These are phyloP conservation scores for Acacia melanoxylon DNA, from an alignment of 306 rosid genomes.

Conservation along the genomic window DNA sequence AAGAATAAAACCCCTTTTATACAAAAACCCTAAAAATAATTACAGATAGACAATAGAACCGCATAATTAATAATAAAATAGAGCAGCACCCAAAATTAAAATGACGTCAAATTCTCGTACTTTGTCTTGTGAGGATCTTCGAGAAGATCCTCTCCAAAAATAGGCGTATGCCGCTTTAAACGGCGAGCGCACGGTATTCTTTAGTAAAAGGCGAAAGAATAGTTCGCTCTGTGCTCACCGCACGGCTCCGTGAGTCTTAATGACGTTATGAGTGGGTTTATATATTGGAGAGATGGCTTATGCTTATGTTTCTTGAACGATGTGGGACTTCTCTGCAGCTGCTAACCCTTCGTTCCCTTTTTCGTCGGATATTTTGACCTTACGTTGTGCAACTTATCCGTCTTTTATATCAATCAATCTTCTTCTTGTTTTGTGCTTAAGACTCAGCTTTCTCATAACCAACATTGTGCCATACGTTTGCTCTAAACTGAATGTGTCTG, in stretches of 20 bases:
- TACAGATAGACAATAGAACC: too few relatives aligned
- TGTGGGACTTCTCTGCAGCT: not conserved
- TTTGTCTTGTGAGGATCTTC: too few relatives aligned
- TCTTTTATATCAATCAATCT: not conserved
- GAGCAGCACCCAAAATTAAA: too few relatives aligned
- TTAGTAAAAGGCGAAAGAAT: conserved; percentile 33
- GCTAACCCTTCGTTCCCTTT: not conserved
- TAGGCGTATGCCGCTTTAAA: conserved; percentile 24
- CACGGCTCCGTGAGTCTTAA: not conserved
- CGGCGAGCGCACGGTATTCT: conserved; percentile 38
- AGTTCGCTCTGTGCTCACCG: conserved; percentile 17
- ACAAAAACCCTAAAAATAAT: not conserved
- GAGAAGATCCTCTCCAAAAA: conserved; percentile 9
- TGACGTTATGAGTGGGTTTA: not conserved
- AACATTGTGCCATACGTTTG: too few relatives aligned
- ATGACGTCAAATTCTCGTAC: not conserved
- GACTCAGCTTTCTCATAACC: too few relatives aligned
- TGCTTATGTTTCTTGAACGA: not conserved
- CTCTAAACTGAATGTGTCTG: too few relatives aligned
- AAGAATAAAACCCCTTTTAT: not conserved
- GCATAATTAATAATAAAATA: too few relatives aligned
- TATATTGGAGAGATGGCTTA: not conserved
- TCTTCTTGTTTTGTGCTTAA: not conserved
- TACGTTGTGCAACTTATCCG: not conserved
- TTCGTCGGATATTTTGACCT: too few relatives aligned